Conservation (phyloP, 495 filamentous ascomycete species). For the Daldinia grandis region DNA sequence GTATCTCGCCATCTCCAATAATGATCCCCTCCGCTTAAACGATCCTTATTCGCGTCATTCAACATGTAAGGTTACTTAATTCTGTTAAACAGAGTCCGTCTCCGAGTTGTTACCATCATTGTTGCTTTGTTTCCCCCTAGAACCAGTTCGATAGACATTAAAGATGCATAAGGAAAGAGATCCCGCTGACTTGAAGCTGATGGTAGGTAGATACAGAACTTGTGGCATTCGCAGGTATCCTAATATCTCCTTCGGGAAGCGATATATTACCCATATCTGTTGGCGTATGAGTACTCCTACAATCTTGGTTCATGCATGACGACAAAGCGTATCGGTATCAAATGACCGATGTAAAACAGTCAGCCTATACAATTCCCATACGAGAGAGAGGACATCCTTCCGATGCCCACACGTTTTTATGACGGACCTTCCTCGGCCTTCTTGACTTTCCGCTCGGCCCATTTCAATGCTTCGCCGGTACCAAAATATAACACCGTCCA, state of each 20-base stretch:
- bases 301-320: neutral
- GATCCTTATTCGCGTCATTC: conserved; percentile 1
- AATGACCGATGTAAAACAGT: neutral
- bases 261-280: neutral
- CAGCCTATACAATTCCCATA: neutral
- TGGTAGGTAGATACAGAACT: neutral
- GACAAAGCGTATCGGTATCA: neutral
- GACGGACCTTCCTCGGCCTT: neutral
- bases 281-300: neutral
- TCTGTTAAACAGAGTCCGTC: neutral
- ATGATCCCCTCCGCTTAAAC: conserved; percentile 7
- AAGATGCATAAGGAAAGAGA: neutral
- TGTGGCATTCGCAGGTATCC: no score
- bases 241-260: no score
- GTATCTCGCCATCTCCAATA: neutral
- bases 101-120: neutral
- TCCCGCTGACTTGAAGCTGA: neutral
- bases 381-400: neutral
- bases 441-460: conserved; percentile 34
- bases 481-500: conserved; percentile 25
- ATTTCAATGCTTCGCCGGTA: conserved; percentile 19
- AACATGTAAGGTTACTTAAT: neutral
- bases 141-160: neutral
- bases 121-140: neutral
- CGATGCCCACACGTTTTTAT: neutral